A percentile compares a stretch with the other conserved stretches of the same genome.
These are phyloP conservation scores for Mycena belliarum DNA, from an alignment of 768 basidiomycete genomes.

Conservation along the genomic window DNA sequence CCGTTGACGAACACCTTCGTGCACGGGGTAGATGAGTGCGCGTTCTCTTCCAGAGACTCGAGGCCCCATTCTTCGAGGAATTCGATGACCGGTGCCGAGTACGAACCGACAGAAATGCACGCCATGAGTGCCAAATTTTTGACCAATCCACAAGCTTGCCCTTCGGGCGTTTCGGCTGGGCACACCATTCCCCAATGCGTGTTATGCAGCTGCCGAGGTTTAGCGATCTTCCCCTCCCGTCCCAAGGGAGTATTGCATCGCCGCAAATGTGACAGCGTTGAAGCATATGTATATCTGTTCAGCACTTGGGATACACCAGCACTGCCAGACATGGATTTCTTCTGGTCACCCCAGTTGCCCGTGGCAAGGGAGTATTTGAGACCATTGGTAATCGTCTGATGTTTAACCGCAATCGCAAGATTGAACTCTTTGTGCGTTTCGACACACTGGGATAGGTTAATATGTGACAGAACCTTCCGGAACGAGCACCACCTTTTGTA, in stretches of 20 bases:
- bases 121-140: conserved; percentile 98
- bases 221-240: conserved; percentile 98
- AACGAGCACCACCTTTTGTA: conserved; percentile 77
- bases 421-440: conserved; percentile 96
- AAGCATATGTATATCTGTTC: conserved; percentile 98
- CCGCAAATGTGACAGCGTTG: conserved; percentile 95
- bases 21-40: conserved; percentile 75
- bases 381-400: conserved; percentile 97
- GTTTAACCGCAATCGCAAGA: conserved; percentile 88
- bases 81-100: conserved; percentile 94
- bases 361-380: conserved; percentile 97
- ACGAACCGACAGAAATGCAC: conserved; percentile 96
- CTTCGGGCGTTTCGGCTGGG: conserved; percentile 99
- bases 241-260: conserved; percentile 98
- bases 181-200: conserved; percentile 99
- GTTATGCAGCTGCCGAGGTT: conserved; percentile 98
- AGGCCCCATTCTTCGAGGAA: conserved; percentile 99
- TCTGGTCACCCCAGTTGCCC: conserved; percentile 99
- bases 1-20: conserved; percentile 99
- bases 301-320: conserved; percentile 99
- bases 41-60: conserved; percentile 92
- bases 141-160: conserved; percentile 98
- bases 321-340: conserved; percentile 96
- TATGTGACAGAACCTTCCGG: background rate
- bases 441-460: conserved; percentile 69